Percentiles rank a stretch among this genome's conserved stretches.
Evolutionary conservation across 139 green algal genomes (phyloP).

Genomic region (Gonium pectorale): DNA sequence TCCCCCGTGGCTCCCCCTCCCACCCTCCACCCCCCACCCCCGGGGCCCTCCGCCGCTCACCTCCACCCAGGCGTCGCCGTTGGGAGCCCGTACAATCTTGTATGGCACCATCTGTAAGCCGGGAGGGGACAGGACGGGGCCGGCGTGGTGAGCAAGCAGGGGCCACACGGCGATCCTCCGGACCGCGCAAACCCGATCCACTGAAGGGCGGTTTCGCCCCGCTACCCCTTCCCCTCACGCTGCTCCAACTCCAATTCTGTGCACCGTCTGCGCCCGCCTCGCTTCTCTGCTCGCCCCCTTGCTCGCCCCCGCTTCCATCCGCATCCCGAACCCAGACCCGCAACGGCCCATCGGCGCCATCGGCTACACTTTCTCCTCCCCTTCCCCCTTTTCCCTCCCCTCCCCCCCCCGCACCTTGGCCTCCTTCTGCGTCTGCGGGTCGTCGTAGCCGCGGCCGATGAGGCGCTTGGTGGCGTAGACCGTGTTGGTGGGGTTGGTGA

Average conservation of each 20-base stretch:
- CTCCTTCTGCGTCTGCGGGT: conserved; percentile 95
- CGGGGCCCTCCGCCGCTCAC: conserved; percentile 40
- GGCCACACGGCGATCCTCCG: no score
- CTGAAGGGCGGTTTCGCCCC: no score
- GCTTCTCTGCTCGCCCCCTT: no score
- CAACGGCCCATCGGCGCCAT: no score
- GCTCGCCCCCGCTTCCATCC: no score
- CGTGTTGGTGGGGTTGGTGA: conserved; percentile 98
- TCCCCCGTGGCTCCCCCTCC: neutral
- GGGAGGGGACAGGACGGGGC: neutral
- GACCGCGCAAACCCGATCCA: no score
- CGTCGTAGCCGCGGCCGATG: conserved; percentile 94
- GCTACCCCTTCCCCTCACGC: no score
- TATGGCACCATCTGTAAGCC: conserved; percentile 94
- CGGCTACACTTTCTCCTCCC: neutral
- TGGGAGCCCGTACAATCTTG: conserved; percentile 92
- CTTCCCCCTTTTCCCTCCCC: neutral
- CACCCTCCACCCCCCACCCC: neutral
- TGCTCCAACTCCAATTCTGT: no score
- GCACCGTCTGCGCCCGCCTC: no score
- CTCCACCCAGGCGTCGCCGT: conserved; percentile 99
- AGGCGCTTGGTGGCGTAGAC: conserved; percentile 98
- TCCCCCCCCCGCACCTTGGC: conserved; percentile 70
- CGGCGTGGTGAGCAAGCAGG: no score
- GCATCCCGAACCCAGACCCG: no score